Base-by-base conservation (phyloP, 306 rosid species). In the Vigna hirtella region DNA sequence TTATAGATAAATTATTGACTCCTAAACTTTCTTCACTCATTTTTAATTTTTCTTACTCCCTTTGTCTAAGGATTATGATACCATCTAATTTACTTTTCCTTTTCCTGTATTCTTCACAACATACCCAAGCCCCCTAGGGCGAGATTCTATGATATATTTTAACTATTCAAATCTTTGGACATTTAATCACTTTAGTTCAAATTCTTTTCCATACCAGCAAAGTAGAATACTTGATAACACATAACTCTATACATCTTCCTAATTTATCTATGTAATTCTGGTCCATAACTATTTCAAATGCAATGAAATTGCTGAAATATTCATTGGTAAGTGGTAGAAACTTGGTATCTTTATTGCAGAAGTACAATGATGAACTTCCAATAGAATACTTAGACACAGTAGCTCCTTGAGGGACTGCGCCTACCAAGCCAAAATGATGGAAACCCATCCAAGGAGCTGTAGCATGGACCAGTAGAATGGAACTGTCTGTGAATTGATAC, bases 161-260 rank as follows among this genome's bases (percentile, higher is more conserved):
- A 20, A 16, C 38, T 26, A 26, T 16, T 38, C 9, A 2, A 26
- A 58, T 16, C 32, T 58, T 48, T 48, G 45, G 26, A 28, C 62
- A n/a, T 50, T 50, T n/a, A 3, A 30, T 70, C 49, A 70, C 47
- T 49, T 14, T 32, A 70, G 57, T 18, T 70, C 30, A 70, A 50
- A 17, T 51, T 50, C 30, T 59, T 4, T 51, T 10, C 18, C 38
- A 34, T 34, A 34, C 7, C 1, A 34, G 38, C 38, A 34, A 34
- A 34, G 7, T 34, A 34, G 38, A 34, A 34, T 34, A 5, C 38
- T 34, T 34, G 38, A 34, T 34, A 34, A 34, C 7, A 34, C 38
- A 34, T 34, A 34, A 5, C 38, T 34, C 38, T 34, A 32, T 32
- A 13, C 64, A 51, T 71, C 64, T 52, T 2, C 67, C 32, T n/a